Conservation (phyloP, 2,329 filamentous ascomycete genomes). For the Sporothrix brasiliensis region DNA sequence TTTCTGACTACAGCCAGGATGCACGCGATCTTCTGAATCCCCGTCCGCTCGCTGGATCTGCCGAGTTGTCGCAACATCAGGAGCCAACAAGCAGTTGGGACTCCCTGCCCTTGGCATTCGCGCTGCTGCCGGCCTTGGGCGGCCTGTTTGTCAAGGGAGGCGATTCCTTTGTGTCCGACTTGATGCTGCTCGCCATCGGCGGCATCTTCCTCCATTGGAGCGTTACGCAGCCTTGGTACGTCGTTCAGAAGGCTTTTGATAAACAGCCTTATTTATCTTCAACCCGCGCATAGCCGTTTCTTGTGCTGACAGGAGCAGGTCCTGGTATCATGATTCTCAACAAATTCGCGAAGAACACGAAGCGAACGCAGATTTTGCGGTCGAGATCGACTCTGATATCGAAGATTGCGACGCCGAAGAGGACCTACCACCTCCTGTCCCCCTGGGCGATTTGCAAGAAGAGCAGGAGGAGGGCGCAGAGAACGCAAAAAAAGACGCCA, state of each 20-base stretch:
- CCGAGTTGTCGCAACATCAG: constrained; percentile 44
- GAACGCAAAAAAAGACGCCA: constrained; percentile 49
- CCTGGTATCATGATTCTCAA: constrained; percentile 75
- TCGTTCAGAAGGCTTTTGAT: not conserved
- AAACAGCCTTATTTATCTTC: not conserved
- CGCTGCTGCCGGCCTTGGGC: constrained; percentile 80
- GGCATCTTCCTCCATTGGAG: constrained; percentile 92
- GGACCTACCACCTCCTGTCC: not conserved
- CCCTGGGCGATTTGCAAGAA: constrained; percentile 52
- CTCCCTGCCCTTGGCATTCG: constrained; percentile 78
- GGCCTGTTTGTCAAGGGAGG: constrained; percentile 86
- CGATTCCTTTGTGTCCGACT: constrained; percentile 78
- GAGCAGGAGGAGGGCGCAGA: constrained; percentile 42
- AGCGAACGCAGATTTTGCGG: constrained; percentile 45
- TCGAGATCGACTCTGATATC: constrained; percentile 48
- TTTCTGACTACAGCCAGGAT: constrained; percentile 72
- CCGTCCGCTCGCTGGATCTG: constrained; percentile 40
- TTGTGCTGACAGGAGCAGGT: constrained; percentile 48
- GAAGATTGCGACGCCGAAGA: constrained; percentile 29
- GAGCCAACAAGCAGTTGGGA: constrained; percentile 71
- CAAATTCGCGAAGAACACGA: constrained; percentile 60
- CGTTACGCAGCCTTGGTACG: constrained; percentile 83
- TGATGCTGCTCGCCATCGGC: constrained; percentile 77
- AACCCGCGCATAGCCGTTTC: not conserved
- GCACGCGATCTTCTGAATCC: constrained; percentile 71